Percentiles rank a stretch among this genome's conserved stretches.
Evolutionary conservation across 106 monocot genomes (phyloP).

Genomic region (Dendrobium huoshanense): DNA sequence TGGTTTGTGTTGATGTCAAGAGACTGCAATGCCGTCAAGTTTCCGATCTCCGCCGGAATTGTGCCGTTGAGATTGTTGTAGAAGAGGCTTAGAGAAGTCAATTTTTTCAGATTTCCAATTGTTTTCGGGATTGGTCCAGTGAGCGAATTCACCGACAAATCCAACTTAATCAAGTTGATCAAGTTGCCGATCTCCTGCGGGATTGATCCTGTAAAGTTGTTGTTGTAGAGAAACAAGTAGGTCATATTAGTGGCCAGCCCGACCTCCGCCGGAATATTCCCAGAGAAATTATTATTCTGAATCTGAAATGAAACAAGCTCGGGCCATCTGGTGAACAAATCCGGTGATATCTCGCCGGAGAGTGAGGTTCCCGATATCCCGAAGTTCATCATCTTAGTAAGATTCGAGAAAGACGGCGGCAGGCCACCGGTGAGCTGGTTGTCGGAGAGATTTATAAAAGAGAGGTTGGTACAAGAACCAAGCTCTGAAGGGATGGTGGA

Average conservation of each 20-base stretch:
- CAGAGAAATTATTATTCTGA: conserved; percentile 65
- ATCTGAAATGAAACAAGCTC: conserved; percentile 48
- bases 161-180: conserved; percentile 44
- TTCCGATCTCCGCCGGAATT: conserved; percentile 69
- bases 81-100: conserved; percentile 57
- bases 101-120: conserved; percentile 54
- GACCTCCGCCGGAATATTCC: conserved; percentile 58
- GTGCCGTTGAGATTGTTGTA: conserved; percentile 46
- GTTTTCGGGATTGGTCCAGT: conserved; percentile 69
- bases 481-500: conserved; percentile 66
- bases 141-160: conserved; percentile 56
- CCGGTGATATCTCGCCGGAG: conserved; percentile 58
- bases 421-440: conserved; percentile 64
- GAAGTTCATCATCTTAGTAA: conserved; percentile 58
- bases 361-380: conserved; percentile 77
- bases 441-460: conserved; percentile 60
- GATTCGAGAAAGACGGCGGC: conserved; percentile 51
- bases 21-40: conserved; percentile 60
- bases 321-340: conserved; percentile 39
- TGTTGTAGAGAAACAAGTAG: conserved; percentile 67
- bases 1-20: conserved; percentile 65
- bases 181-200: conserved; percentile 53
- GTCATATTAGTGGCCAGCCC: conserved; percentile 47
- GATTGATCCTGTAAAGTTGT: conserved; percentile 56
- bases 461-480: conserved; percentile 36